phyloP scores from a whole-genome alignment of 2,329 filamentous ascomycete genomes.

The Penicillium expansum region DNA sequence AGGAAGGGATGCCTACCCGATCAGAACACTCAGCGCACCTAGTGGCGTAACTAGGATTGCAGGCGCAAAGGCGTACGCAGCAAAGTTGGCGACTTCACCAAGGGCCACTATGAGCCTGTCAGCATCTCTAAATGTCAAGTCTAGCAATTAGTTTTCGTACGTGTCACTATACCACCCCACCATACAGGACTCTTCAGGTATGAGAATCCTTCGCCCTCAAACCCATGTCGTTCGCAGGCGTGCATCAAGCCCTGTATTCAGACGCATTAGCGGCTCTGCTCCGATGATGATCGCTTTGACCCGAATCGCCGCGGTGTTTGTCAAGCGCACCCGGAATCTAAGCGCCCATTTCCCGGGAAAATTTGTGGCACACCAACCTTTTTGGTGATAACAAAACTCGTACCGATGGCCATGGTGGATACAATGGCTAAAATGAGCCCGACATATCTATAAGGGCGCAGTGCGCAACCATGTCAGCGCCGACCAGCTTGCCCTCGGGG shows the following conservation, averaged over 20 bases:
- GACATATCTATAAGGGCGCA: conserved; percentile 40
- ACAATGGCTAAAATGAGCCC: conserved; percentile 47
- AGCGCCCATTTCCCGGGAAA: background rate
- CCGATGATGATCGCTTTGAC: background rate
- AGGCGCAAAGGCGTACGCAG: conserved; percentile 95
- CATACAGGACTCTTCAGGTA: conserved; percentile 94
- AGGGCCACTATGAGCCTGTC: conserved; percentile 65
- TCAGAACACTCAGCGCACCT: conserved; percentile 88
- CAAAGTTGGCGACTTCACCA: conserved; percentile 95
- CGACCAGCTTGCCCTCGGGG: conserved; percentile 13
- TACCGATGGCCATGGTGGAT: conserved; percentile 54
- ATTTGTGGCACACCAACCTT: conserved; percentile 61
- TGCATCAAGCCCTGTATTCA: conserved; percentile 73
- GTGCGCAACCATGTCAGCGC: conserved; percentile 22
- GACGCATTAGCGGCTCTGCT: conserved; percentile 19
- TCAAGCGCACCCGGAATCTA: background rate
- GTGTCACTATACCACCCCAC: conserved; percentile 91
- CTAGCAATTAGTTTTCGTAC: conserved; percentile 53
- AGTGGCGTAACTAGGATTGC: conserved; percentile 97
- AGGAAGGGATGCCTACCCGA: conserved; percentile 55
- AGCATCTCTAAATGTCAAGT: conserved; percentile 19
- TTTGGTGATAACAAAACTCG: conserved; percentile 98
- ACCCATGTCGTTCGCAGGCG: conserved; percentile 86
- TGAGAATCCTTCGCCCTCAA: conserved; percentile 92
- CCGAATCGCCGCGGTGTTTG: background rate